A percentile compares a stretch with the other conserved stretches of the same genome.
Evolutionary conservation across 2,329 filamentous ascomycete species (phyloP).

Genomic region (Talaromyces marneffei): DNA sequence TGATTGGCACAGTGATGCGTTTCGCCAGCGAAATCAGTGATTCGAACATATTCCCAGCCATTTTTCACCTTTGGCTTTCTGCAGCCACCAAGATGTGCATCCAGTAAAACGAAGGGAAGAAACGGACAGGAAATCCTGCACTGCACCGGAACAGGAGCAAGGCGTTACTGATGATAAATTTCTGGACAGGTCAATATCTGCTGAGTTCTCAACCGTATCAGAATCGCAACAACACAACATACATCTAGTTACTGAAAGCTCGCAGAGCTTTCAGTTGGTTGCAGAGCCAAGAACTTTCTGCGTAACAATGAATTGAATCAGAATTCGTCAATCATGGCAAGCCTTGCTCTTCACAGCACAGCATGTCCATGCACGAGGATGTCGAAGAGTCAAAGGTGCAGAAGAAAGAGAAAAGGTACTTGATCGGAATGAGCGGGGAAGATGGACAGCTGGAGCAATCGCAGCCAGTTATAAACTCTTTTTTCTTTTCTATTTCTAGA

Average conservation of each 20-base stretch:
- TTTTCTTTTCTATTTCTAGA: conserved; percentile 4
- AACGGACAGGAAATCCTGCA: not conserved
- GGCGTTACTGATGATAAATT: not conserved
- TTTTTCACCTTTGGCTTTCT: not conserved
- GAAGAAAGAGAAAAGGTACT: not conserved
- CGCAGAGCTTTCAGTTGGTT: not conserved
- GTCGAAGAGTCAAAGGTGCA: not conserved
- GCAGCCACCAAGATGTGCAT: not conserved
- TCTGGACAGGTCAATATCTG: not conserved
- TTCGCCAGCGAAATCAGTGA: conserved; percentile 31
- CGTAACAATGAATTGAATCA: not conserved
- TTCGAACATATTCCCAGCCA: conserved; percentile 13
- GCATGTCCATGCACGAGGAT: not conserved
- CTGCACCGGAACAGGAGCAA: not conserved
- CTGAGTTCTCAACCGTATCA: not conserved
- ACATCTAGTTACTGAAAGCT: not conserved
- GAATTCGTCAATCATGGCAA: not conserved
- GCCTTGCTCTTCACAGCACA: not conserved
- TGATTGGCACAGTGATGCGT: conserved; percentile 53
- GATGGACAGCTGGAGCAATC: conserved; percentile 8
- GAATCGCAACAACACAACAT: not conserved
- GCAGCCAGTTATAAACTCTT: conserved; percentile 5
- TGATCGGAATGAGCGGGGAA: conserved; percentile 10
- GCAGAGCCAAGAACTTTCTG: not conserved
- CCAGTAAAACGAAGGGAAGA: not conserved